Percentiles rank a stretch among this genome's conserved stretches.
Conservation (phyloP, 129 eudicot species). For the Centaurea solstitialis region DNA sequence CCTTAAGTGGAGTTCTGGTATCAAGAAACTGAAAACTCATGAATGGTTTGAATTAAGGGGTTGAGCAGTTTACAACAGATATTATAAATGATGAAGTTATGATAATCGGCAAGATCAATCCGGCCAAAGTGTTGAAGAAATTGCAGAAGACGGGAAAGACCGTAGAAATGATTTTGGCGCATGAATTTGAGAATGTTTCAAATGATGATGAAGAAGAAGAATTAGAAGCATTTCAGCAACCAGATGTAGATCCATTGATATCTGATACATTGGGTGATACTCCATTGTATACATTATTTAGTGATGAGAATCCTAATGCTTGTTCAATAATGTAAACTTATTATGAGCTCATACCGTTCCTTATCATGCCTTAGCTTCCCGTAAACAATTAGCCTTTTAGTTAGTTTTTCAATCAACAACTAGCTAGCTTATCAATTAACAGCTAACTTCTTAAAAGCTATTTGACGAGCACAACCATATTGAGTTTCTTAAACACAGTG, state of each 20-base stretch:
- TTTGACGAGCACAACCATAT: not conserved
- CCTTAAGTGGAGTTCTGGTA: not conserved
- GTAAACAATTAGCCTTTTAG: not conserved
- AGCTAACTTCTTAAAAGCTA: not conserved
- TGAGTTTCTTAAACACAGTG: not conserved
- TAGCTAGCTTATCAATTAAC: not conserved
- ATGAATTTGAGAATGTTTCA: slow-evolving; percentile 25
- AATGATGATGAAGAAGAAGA: slow-evolving; percentile 12
- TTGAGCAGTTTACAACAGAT: slow-evolving; percentile 72
- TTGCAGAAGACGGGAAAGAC: slow-evolving; percentile 70
- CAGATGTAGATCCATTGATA: slow-evolving; percentile 25
- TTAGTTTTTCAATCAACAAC: not conserved
- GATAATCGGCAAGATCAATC: slow-evolving; percentile 57
- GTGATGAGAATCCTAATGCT: slow-evolving; percentile 89
- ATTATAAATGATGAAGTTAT: slow-evolving; percentile 58
- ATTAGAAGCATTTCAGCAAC: slow-evolving; percentile 21
- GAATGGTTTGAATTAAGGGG: slow-evolving; percentile 49
- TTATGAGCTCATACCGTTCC: not conserved
- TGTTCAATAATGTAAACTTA: slow-evolving; percentile 66
- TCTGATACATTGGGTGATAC: slow-evolving; percentile 37
- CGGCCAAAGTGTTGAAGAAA: slow-evolving; percentile 68
- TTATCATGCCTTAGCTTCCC: too few relatives aligned
- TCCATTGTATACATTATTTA: slow-evolving; percentile 54
- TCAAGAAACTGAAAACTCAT: not conserved
- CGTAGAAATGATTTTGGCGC: slow-evolving; percentile 45